Percentiles rank a stretch among this genome's conserved stretches.
phyloP scores from a whole-genome alignment of 805 yeast genomes.

The Wickerhamomyces canadensis region DNA sequence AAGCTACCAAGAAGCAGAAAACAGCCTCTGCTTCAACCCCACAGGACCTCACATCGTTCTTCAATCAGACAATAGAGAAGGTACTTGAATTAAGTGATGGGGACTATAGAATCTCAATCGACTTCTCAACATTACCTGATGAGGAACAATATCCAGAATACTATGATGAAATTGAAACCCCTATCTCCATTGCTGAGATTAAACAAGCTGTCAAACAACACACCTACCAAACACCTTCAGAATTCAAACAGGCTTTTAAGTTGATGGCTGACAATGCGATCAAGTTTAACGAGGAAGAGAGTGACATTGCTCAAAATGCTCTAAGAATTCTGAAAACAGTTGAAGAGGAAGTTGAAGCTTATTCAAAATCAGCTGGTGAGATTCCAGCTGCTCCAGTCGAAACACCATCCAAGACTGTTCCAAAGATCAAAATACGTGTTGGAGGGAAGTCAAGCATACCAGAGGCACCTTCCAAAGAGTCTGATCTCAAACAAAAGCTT shows the following conservation, averaged over 20 bases:
- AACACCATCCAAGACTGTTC: slow-evolving; percentile 7
- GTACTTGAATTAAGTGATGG: slow-evolving; percentile 31
- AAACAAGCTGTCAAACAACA: slow-evolving; percentile 37
- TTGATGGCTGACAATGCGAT: slow-evolving; percentile 67
- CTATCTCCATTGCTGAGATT: slow-evolving; percentile 69
- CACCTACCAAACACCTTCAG: slow-evolving; percentile 29
- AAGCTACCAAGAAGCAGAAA: slow-evolving; percentile 15
- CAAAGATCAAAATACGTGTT: slow-evolving; percentile 15
- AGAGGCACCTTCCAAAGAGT: too few species aligned
- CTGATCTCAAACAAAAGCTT: slow-evolving; percentile 17
- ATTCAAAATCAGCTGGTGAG: slow-evolving; percentile 18
- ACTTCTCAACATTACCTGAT: slow-evolving; percentile 69
- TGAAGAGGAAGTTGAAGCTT: slow-evolving; percentile 31
- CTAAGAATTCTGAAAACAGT: slow-evolving; percentile 50
- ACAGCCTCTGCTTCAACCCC: slow-evolving; percentile 3
- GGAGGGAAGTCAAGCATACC: too few species aligned
- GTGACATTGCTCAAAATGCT: slow-evolving; percentile 66
- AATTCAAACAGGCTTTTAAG: slow-evolving; percentile 55
- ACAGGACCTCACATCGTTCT: slow-evolving; percentile 27
- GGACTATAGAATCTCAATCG: slow-evolving; percentile 29
- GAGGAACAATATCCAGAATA: slow-evolving; percentile 77
- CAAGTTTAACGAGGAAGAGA: slow-evolving; percentile 61
- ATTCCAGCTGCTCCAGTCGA: too few species aligned
- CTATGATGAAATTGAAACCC: slow-evolving; percentile 55
- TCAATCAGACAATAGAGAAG: slow-evolving; percentile 27